Evolutionary conservation across 371 early-diverging fungal species (phyloP), one percentile per base, ranked within the genome.

Genomic region (Chytridium lagenaria): DNA sequence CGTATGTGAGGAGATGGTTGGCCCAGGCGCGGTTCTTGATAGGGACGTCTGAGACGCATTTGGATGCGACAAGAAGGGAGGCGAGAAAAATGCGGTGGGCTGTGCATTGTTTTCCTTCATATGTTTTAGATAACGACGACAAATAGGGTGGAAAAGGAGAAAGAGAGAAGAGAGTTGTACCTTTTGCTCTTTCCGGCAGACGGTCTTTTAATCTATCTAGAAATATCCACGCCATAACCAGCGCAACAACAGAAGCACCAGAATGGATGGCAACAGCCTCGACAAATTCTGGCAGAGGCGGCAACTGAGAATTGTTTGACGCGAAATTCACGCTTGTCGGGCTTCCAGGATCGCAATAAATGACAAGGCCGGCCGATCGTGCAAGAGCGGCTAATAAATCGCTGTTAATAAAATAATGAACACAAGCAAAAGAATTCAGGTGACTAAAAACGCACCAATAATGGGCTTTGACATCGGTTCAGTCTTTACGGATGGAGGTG

Each of bases 31-130:
- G 89, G 83, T 92, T 93, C 75, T 89, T 91, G 38, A 77, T 37
- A 19, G 77, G 77, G 0, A 34, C 59, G 40, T 76, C 76, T 49
- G 55, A 49, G n/a, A 65, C 10, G 52, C 51, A 63, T 52, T 76
- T 76, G 49, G 30, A 77, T 12, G 90, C 87, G 12, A 92, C 82
- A 44, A 93, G 90, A 2, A 93, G 79, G 1, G 92, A 84, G n/a
- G 94, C 92, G 50, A 93, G 78, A 69, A 92, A 88, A 26, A 93
- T 90, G 36, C 94, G 86, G 73, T 93, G 93, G 70, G 87, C 86
- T 5, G 93, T 92, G 73, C 92, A 92, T 10, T 12, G 55, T 23
- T 15, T 52, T 12, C 55, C 55, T 52, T 15, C 5, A 52, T n/a
- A 52, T n/a, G n/a, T n/a, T 52, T 26, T n/a, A 26, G 23, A 5